Conservation (phyloP, 192 early-diverging fungal species). For the Linnemannia exigua region DNA sequence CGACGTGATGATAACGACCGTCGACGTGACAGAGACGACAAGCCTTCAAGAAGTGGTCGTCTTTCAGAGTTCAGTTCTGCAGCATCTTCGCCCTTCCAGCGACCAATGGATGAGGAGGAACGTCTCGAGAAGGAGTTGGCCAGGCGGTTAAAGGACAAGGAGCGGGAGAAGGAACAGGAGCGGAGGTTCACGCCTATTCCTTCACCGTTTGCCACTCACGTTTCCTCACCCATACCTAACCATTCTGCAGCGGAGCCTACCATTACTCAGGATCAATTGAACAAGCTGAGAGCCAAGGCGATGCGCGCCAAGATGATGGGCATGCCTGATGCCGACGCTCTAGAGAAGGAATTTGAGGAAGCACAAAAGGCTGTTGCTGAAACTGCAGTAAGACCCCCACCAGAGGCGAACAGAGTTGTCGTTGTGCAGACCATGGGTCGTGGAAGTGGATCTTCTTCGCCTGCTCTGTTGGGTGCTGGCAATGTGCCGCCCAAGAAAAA, state of each 20-base stretch:
- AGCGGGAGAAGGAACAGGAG: constrained; percentile 47
- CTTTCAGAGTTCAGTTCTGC: constrained; percentile 50
- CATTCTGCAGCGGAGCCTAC: constrained; percentile 21
- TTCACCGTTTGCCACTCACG: constrained; percentile 52
- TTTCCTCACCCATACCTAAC: constrained; percentile 45
- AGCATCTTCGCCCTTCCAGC: constrained; percentile 51
- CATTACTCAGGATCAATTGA: constrained; percentile 74
- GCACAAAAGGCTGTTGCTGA: constrained; percentile 66
- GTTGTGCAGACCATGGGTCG: constrained; percentile 56
- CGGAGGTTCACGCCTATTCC: constrained; percentile 42
- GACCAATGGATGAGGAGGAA: constrained; percentile 53
- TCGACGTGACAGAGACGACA: constrained; percentile 10
- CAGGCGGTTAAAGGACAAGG: constrained; percentile 30
- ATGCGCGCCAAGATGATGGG: constrained; percentile 86
- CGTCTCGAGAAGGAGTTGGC: constrained; percentile 43
- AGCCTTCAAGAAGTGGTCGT: constrained; percentile 33
- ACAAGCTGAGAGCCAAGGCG: constrained; percentile 86
- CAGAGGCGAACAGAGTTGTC: constrained; percentile 53
- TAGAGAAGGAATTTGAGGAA: constrained; percentile 81
- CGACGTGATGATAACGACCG: constrained; percentile 10
- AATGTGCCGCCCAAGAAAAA: constrained; percentile 62
- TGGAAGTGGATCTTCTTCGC: constrained; percentile 31
- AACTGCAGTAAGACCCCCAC: constrained; percentile 4
- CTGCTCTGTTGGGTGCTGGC: constrained; percentile 34
- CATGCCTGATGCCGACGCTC: constrained; percentile 65